Evolutionary conservation across 306 rosid genomes (phyloP).

Genomic region (Medicago truncatula): MtrunA17r5.0-ANR NC_053044.1:53905501-53906000

Average conservation of each 20-base stretch:
- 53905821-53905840: background rate
- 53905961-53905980: background rate
- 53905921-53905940: background rate
- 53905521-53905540: background rate
- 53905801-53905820: background rate
- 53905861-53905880: background rate
- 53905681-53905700: background rate
- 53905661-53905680: background rate
- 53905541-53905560: background rate
- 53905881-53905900: background rate
- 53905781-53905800: background rate
- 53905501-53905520: slow-evolving; percentile 2
- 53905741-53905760: background rate
- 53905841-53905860: background rate
- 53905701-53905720: background rate
- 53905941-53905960: background rate
- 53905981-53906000: background rate
- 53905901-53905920: background rate
- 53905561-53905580: background rate
- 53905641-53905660: background rate
- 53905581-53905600: background rate
- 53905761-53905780: background rate
- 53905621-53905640: background rate
- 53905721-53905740: background rate
- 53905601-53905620: background rate